These are phyloP conservation scores for Fusarium falciforme DNA, from an alignment of 2,329 filamentous ascomycete species.

Conservation along the genomic window DNA sequence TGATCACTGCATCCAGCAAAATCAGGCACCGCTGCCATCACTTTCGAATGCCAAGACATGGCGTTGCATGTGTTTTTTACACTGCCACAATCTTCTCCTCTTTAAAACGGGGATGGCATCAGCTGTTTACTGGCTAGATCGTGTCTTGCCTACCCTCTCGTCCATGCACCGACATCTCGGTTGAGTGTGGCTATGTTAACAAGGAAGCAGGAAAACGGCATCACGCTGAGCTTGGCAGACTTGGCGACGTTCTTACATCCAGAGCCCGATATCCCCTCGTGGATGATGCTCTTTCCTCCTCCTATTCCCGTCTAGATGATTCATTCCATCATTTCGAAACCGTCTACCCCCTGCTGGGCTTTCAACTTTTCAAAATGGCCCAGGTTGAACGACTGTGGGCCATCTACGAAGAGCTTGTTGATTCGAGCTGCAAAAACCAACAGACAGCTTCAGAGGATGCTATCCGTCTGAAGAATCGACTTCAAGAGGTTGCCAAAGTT, in stretches of 20 bases:
- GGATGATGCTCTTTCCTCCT: background rate
- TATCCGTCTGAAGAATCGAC: background rate
- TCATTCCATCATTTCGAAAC: background rate
- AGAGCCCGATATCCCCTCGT: background rate
- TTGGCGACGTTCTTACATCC: background rate
- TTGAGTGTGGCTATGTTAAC: constrained; percentile 8
- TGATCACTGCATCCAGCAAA: background rate
- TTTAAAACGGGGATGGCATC: background rate
- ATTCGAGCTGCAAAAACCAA: background rate
- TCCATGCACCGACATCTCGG: constrained; percentile 3
- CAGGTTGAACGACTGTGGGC: background rate
- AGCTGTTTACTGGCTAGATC: background rate
- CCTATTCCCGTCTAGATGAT: background rate
- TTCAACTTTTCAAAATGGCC: background rate
- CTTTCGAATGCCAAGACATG: background rate
- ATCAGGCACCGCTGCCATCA: background rate
- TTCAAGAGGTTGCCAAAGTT: background rate
- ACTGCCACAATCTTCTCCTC: background rate
- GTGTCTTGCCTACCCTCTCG: background rate
- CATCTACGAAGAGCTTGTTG: background rate
- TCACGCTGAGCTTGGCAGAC: constrained; percentile 1
- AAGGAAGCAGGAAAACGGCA: constrained; percentile 10
- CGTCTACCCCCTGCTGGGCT: background rate
- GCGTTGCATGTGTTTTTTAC: background rate
- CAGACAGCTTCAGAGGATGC: background rate